Evolutionary conservation across 768 basidiomycete species (phyloP), one percentile per base, ranked within the genome.

Genomic region (Candolleomyces aberdarensis): DNA sequence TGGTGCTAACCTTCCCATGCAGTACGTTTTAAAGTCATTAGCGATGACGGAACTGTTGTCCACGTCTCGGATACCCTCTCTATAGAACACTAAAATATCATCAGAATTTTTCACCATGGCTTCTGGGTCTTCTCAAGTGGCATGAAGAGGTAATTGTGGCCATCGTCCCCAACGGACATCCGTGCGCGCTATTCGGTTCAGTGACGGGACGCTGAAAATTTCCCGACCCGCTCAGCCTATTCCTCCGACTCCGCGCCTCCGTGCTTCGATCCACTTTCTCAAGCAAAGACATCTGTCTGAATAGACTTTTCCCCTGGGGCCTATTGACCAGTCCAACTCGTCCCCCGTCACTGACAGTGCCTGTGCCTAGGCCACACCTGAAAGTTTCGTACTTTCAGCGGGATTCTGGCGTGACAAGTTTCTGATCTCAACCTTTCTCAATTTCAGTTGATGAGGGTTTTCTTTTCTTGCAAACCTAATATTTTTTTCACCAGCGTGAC

Each of bases 1-100:
- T 56, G 49, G 26, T 17, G 20, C 29, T 36, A 36, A 47, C 57
- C 19, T 41, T 13, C 22, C 57, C 36, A 13, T 31, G 11, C 64
- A 88, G 87, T 89, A 58, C 83, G 87, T 52, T 88, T 87, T 70
- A 84, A 82, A 66, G 80, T 89, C 43, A 86, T 89, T 51, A 81
- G 81, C 51, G 86, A 88, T 63, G 80, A 87, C 66, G 85, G 86
- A 26, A 77, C 68, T 15, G 71, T 83, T 48, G 65, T 87, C 36
- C 72, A 82, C 59, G 72, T 83, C 40, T 56, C 66, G 59, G 75
- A 79, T 61, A 63, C 71, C 46, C 55, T 66, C 31, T 70, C 76
- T n/a, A 50, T 67, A 55, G 71, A 63, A 60, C 63, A 60, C 51
- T 20, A 51, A 54, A 36, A 43, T 57, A 57, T 1, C 3, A 46